Base-by-base conservation (phyloP, 371 early-diverging fungal species). In the Mucor sp. region DNA sequence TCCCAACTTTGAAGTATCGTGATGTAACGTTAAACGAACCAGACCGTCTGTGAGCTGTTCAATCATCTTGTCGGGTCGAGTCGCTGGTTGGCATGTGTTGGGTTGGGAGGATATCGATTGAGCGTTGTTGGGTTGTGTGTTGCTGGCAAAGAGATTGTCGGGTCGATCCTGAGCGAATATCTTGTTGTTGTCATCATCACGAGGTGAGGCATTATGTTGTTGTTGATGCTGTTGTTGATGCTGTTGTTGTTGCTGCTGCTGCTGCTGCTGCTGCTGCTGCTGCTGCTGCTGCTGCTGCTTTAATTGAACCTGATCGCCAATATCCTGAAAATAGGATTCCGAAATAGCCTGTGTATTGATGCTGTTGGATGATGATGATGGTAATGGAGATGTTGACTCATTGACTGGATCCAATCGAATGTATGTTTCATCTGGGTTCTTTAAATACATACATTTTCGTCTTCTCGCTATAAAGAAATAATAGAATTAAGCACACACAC, bases 391-490 rank as follows among this genome's bases (percentile, higher is more conserved):
- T 25, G 62, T 48, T 17, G 74, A 21, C 14, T 74, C 71, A 15
- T 35, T 61, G 19, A 72, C 67, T 12, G 81, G 78, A 61, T 82
- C 82, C 28, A 82, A 56, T 60, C 77, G 67, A 17, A 82, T 82
- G 55, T 82, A 82, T 21, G 79, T 82, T 44, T 77, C 79, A 60
- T 82, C 82, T n/a, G 77, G 71, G 50, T 82, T 82, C 50, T 83
- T 83, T 25, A 79, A 50, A 65, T 79, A 83, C 68, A 72, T 67
- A 58, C 83, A 80, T 72, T 79, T 79, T 27, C 83, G 66, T 72
- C 81, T 70, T 55, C 83, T 63, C 17, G 83, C 83, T 83, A 66
- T 43, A 9, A n/a, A n/a, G n/a, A n/a, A n/a, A 30, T 30, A 30
- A 30, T 30, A 2, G 30, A 30, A n/a, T n/a, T n/a, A n/a, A n/a